Percentiles rank a stretch among this genome's conserved stretches.
Conservation (phyloP, 768 basidiomycete genomes). For the Kockovaella imperatae region DNA sequence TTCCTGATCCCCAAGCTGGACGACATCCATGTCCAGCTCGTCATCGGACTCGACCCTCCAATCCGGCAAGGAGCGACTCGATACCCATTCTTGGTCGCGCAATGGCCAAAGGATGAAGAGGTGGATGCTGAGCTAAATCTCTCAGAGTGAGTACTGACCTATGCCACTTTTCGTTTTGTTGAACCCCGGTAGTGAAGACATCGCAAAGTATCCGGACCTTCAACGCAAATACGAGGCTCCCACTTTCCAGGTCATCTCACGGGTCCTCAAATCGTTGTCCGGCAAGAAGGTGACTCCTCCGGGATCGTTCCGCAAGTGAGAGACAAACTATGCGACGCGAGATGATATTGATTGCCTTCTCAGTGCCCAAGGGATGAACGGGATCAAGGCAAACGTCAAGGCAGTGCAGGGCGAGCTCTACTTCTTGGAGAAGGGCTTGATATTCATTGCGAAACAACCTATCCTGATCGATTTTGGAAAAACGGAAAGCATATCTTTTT, state of each 20-base stretch:
- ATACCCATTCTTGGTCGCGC: constrained; percentile 97
- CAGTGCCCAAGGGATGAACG: constrained; percentile 80
- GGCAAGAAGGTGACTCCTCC: constrained; percentile 86
- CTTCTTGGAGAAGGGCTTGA: constrained; percentile 93
- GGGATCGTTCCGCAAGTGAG: constrained; percentile 74
- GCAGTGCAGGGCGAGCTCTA: constrained; percentile 94
- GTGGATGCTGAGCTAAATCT: constrained; percentile 92
- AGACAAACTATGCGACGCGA: neutral
- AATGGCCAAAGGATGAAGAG: constrained; percentile 94
- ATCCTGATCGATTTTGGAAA: constrained; percentile 81
- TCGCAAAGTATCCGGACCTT: constrained; percentile 59
- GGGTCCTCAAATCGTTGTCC: constrained; percentile 82
- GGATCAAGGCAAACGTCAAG: constrained; percentile 97
- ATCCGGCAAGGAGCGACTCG: constrained; percentile 97
- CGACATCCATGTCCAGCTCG: constrained; percentile 89
- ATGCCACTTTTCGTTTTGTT: neutral
- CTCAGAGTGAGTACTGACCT: constrained; percentile 59
- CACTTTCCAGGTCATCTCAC: constrained; percentile 88
- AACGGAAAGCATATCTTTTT: constrained; percentile 84
- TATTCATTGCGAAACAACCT: constrained; percentile 96
- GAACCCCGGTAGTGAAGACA: constrained; percentile 37
- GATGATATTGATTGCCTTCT: neutral
- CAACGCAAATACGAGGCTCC: constrained; percentile 92
- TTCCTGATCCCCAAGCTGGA: constrained; percentile 90
- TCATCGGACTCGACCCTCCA: constrained; percentile 85